phyloP scores from a whole-genome alignment of 495 filamentous ascomycete genomes.

The Penicillium manginii region DNA sequence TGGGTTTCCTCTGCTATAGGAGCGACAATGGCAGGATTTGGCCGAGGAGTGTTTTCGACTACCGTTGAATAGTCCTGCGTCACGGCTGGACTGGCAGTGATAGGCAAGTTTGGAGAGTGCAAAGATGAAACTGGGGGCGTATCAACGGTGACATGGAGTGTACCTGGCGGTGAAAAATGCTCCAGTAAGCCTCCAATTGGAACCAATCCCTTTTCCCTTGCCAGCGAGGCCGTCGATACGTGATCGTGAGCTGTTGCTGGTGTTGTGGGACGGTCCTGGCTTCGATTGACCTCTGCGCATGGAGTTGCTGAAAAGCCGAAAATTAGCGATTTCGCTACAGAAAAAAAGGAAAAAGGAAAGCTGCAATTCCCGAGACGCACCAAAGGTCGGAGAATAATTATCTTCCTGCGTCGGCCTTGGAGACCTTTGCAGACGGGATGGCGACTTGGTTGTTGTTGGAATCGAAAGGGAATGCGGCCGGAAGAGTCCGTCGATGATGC shows the following conservation, averaged over 20 bases:
- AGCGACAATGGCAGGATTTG: not conserved
- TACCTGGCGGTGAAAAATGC: constrained; percentile 3
- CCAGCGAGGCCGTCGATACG: not conserved
- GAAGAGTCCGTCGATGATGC: constrained; percentile 26
- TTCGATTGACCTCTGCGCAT: too few species aligned
- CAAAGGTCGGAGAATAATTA: not conserved
- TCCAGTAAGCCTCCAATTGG: not conserved
- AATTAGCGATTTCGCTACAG: too few species aligned
- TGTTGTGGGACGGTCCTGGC: not conserved
- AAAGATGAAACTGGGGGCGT: not conserved
- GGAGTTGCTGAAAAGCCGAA: too few species aligned
- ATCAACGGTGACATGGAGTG: not conserved
- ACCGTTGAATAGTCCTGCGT: not conserved
- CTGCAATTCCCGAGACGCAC: not conserved
- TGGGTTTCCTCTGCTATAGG: constrained; percentile 10
- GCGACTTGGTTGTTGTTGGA: not conserved
- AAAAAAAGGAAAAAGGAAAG: too few species aligned
- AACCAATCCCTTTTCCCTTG: not conserved
- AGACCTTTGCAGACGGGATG: not conserved
- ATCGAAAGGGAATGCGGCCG: constrained; percentile 18
- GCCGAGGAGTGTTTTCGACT: not conserved
- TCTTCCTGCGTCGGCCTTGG: not conserved
- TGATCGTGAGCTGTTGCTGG: not conserved
- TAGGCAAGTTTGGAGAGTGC: not conserved
- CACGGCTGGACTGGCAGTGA: not conserved